These are phyloP conservation scores for Pleurotus sapidus DNA, from an alignment of 768 basidiomycete species.

Conservation along the genomic window DNA sequence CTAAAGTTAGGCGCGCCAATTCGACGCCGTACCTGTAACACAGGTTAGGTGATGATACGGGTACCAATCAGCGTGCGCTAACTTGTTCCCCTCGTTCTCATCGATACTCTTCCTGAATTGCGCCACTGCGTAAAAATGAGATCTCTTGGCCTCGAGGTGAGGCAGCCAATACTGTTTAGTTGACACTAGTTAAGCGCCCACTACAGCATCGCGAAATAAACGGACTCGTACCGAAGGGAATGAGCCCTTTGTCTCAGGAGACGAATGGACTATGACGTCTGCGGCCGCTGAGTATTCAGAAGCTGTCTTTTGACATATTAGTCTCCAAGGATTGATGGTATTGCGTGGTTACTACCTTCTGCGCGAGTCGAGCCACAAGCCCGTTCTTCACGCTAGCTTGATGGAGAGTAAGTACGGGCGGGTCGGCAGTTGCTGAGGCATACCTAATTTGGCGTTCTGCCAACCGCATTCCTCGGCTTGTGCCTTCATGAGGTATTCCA, in stretches of 20 bases:
- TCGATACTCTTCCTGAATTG: slow-evolving; percentile 88
- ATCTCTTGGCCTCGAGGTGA: slow-evolving; percentile 78
- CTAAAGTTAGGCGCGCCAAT: slow-evolving; percentile 72
- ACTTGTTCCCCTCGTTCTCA: slow-evolving; percentile 78
- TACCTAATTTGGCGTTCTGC: slow-evolving; percentile 88
- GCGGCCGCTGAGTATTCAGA: slow-evolving; percentile 58
- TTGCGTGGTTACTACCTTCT: slow-evolving; percentile 42
- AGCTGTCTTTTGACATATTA: slow-evolving; percentile 40
- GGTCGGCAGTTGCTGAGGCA: slow-evolving; percentile 15
- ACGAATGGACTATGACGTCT: slow-evolving; percentile 39
- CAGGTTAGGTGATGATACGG: too few species aligned
- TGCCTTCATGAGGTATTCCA: slow-evolving; percentile 82
- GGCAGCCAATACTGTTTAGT: slow-evolving; percentile 65
- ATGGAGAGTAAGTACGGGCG: slow-evolving; percentile 12
- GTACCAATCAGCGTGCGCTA: slow-evolving; percentile 12
- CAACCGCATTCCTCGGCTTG: slow-evolving; percentile 97
- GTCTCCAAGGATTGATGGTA: not conserved
- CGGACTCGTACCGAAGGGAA: slow-evolving; percentile 50
- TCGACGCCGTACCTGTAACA: slow-evolving; percentile 79
- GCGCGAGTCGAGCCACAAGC: slow-evolving; percentile 79
- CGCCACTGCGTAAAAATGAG: slow-evolving; percentile 87
- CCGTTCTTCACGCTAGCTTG: slow-evolving; percentile 74
- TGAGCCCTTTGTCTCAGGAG: slow-evolving; percentile 38
- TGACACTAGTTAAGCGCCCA: not conserved
- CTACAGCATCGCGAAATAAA: not conserved